Evolutionary conservation across 805 yeast genomes (phyloP).

Genomic region (Myxozyma mucilagina): DNA sequence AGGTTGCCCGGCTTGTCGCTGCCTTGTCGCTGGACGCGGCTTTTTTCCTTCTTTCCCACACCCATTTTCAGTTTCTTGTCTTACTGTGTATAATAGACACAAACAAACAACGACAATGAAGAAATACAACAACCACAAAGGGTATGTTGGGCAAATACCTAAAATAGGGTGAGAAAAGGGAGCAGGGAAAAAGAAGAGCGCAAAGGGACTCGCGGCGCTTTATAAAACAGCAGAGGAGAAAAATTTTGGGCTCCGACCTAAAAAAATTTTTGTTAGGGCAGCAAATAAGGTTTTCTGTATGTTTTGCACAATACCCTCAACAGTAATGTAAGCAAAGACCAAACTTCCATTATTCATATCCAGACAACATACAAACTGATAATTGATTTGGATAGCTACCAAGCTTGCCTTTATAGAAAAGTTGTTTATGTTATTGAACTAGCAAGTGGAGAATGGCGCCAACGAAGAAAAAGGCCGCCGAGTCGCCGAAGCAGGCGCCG

Average conservation of each 20-base stretch:
- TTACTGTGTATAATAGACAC: neutral
- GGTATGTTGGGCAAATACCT: neutral
- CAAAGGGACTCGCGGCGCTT: neutral
- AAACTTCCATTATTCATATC: too few relatives aligned
- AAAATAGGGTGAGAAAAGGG: neutral
- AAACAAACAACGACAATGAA: neutral
- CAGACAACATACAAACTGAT: too few relatives aligned
- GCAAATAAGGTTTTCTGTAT: neutral
- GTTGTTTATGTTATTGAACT: neutral
- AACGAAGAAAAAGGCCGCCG: neutral
- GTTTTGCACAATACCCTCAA: neutral
- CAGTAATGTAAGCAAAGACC: neutral
- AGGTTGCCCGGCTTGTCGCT: slow-evolving; percentile 73
- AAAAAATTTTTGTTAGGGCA: slow-evolving; percentile 11
- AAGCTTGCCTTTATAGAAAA: neutral
- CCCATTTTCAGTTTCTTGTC: slow-evolving; percentile 59
- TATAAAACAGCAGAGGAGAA: neutral
- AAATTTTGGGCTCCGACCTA: slow-evolving; percentile 3
- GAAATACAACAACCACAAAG: neutral
- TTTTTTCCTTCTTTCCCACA: slow-evolving; percentile 86
- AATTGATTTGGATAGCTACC: too few relatives aligned
- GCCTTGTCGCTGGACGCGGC: slow-evolving; percentile 79
- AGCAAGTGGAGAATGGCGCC: neutral
- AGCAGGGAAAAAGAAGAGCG: neutral
- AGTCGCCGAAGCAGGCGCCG: neutral